Conservation (phyloP, 805 yeast genomes). For the Kuraishia molischiana region DNA sequence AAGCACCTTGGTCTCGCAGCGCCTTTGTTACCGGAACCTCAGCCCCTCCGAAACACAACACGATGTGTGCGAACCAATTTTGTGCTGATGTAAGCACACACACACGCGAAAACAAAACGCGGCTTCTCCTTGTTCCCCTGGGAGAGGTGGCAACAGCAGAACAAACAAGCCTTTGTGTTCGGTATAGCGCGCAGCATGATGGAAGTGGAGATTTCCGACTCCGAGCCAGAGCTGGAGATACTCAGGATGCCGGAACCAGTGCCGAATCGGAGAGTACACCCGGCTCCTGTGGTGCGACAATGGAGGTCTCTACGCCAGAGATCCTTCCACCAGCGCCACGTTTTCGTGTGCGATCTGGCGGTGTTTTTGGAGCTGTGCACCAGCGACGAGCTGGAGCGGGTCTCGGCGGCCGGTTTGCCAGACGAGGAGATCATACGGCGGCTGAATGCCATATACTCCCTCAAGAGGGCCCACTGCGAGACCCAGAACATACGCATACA, state of each 20-base stretch:
- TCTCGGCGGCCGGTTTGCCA: conserved; percentile 10
- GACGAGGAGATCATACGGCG: conserved; percentile 17
- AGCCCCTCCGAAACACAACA: too few relatives aligned
- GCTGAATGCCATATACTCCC: conserved; percentile 17
- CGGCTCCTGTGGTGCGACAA: too few relatives aligned
- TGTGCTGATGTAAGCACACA: too few relatives aligned
- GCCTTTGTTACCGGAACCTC: too few relatives aligned
- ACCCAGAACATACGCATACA: conserved; percentile 16
- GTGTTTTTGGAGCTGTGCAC: conserved; percentile 18
- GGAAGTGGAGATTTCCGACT: conserved; percentile 6
- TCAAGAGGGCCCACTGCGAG: conserved; percentile 15
- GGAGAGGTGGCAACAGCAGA: too few relatives aligned
- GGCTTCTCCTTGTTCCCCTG: too few relatives aligned
- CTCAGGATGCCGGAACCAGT: conserved; percentile 3
- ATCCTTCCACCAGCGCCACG: conserved; percentile 20
- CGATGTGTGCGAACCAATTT: too few relatives aligned
- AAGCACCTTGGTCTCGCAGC: too few relatives aligned
- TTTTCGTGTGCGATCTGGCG: conserved; percentile 22
- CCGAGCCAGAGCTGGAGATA: conserved; percentile 4
- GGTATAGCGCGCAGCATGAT: neutral
- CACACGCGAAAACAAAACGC: too few relatives aligned
- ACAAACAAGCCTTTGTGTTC: neutral
- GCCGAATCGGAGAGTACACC: conserved; percentile 9
- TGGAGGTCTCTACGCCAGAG: conserved; percentile 4
- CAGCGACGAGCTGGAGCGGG: conserved; percentile 13